A percentile compares a stretch with the other conserved stretches of the same genome.
Conservation (phyloP, 2,329 filamentous ascomycete genomes). For the Pyricularia sp. region DNA sequence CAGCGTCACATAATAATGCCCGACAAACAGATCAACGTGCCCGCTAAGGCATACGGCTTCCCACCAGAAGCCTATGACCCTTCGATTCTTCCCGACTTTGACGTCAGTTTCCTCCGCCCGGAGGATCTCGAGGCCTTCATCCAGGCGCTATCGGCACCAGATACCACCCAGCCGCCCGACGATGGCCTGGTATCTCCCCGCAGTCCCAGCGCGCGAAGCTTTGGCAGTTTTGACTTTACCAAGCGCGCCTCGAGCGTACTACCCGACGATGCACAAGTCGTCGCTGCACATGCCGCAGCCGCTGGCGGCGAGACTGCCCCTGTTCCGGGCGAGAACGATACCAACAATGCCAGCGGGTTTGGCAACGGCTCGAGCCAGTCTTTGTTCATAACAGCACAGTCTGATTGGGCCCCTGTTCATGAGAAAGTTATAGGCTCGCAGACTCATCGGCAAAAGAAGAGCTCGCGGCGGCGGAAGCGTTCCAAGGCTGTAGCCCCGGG, state of each 20-base stretch:
- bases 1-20: constrained; percentile 4
- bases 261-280: constrained; percentile 22
- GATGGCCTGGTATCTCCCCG: constrained; percentile 38
- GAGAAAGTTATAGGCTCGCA: constrained; percentile 43
- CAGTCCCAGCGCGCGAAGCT: constrained; percentile 24
- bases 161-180: constrained; percentile 55
- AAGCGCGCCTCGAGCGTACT: constrained; percentile 28
- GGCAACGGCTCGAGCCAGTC: constrained; percentile 9
- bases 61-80: constrained; percentile 57
- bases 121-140: constrained; percentile 72
- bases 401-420: constrained; percentile 90
- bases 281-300: constrained; percentile 28
- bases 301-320: constrained; percentile 24
- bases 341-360: constrained; percentile 6
- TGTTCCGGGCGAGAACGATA: constrained; percentile 1
- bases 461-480: constrained; percentile 22
- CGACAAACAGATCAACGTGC: constrained; percentile 13
- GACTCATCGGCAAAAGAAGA: neutral
- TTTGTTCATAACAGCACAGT: constrained; percentile 76
- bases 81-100: constrained; percentile 64
- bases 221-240: constrained; percentile 30
- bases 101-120: constrained; percentile 65
- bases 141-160: constrained; percentile 72
- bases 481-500: constrained; percentile 30
- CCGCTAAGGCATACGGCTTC: constrained; percentile 43